phyloP scores from a whole-genome alignment of 805 yeast genomes.

The Metschnikowia shivogae region DNA sequence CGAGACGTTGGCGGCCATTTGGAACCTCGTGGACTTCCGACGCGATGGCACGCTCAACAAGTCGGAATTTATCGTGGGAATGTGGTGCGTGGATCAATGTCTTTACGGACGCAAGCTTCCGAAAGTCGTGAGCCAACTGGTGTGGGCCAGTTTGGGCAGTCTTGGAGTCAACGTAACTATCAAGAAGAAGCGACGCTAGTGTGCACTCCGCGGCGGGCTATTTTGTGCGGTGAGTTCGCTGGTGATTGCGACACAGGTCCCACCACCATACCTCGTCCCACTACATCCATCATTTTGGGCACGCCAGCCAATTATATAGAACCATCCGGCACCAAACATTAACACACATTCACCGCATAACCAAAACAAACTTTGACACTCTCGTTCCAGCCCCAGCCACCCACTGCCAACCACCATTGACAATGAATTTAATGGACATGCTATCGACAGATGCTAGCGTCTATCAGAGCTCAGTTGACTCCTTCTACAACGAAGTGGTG shows the following conservation, averaged over 20 bases:
- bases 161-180: constrained; percentile 39
- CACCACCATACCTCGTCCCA: constrained; percentile 1
- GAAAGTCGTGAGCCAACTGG: constrained; percentile 53
- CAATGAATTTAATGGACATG: constrained; percentile 40
- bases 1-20: constrained; percentile 53
- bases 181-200: constrained; percentile 29
- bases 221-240: constrained; percentile 2
- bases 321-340: background rate
- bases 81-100: constrained; percentile 97
- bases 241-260: constrained; percentile 2
- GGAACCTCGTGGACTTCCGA: constrained; percentile 66
- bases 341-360: too few species aligned
- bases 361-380: too few species aligned
- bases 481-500: constrained; percentile 2
- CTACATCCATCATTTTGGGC: background rate
- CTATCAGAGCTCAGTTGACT: constrained; percentile 5
- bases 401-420: too few species aligned
- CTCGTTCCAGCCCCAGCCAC: too few species aligned
- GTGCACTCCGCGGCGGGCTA: background rate
- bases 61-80: constrained; percentile 88
- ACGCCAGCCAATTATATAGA: background rate
- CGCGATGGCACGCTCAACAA: constrained; percentile 73
- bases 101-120: constrained; percentile 91
- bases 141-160: constrained; percentile 76
- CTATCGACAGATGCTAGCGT: constrained; percentile 28